Evolutionary conservation across 2,329 filamentous ascomycete species (phyloP), one percentile per base, ranked within the genome.

Genomic region (Monilinia aucupariae): DNA sequence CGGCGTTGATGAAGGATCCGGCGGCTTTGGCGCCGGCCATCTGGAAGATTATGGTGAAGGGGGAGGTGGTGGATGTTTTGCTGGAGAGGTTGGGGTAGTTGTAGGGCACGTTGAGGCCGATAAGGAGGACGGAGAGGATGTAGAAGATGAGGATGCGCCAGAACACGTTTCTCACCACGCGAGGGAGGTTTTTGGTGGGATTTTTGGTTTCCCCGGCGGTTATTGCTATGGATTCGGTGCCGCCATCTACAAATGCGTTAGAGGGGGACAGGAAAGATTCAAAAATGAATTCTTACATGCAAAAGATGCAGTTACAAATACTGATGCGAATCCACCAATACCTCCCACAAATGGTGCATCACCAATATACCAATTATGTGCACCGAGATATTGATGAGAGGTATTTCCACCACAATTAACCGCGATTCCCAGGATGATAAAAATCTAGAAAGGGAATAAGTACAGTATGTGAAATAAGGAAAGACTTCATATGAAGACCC

Each of bases 201-300:
- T 87, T 79, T 67, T 82, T 84, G 2, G 85, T 87, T 72, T 88
- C 85, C 45, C 85, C 85, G 1, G 85, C 85, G 0, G 85, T 87
- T 64, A 88, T 85, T 53, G 84, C 85, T 55, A 88, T 86, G 41
- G 81, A 84, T 72, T 87, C 85, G 3, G 84, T 86, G 53, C 85
- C 85, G 41, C 81, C 81, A 64, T 79, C 77, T 78, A 37, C n/a
- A 34, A 13, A 13, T 5, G 22, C 51, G 56, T 48, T 64, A 50
- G 55, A 2, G 13, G n/a, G 34, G 22, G 47, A 10, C 7, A 8
- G 20, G 32, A 22, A 41, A 9, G 1, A 13, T 13, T 22, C 7
- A 20, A 20, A 30, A 43, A 25, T 1, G n/a, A n/a, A 30, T 71
- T 41, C 80, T 76, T 72, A 77, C 77, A 87, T 34, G 85, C 84